A percentile compares a stretch with the other conserved stretches of the same genome.
phyloP scores from a whole-genome alignment of 1,284 basidiomycete species.

The Stygiomarasmius scandens region DNA sequence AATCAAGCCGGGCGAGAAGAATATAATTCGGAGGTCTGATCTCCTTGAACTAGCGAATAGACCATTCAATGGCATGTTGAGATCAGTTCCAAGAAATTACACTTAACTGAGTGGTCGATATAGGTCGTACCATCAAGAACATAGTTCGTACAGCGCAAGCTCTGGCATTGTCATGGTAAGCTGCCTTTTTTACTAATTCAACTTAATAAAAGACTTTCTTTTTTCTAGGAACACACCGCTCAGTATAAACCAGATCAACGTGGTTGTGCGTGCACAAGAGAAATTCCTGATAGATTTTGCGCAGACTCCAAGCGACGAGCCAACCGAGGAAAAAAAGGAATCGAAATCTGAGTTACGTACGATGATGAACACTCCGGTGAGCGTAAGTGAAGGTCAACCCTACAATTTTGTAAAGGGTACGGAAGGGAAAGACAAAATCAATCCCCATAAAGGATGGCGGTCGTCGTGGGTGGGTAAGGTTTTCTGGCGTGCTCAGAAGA shows the following conservation, averaged over 20 bases:
- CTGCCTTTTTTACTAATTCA: too few species aligned
- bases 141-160: conserved; percentile 14
- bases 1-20: too few species aligned
- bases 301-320: too few species aligned
- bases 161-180: conserved; percentile 6
- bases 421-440: too few species aligned
- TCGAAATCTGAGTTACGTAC: too few species aligned
- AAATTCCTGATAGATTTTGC: conserved; percentile 15
- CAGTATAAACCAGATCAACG: conserved; percentile 6
- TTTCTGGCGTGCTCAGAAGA: too few species aligned
- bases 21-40: neutral
- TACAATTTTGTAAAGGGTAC: too few species aligned
- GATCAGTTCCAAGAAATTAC: neutral
- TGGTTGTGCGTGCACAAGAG: conserved; percentile 14
- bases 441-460: too few species aligned
- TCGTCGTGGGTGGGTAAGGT: too few species aligned
- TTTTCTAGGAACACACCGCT: conserved; percentile 1
- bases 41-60: conserved; percentile 10
- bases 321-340: too few species aligned
- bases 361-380: too few species aligned
- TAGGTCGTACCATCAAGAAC: conserved; percentile 16
- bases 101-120: neutral
- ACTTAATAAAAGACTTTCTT: neutral
- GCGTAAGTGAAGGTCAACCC: too few species aligned
- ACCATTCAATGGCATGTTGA: conserved; percentile 14